Evolutionary conservation across 768 basidiomycete genomes (phyloP).

Genomic region (Tricholoma hemisulphureum): DNA sequence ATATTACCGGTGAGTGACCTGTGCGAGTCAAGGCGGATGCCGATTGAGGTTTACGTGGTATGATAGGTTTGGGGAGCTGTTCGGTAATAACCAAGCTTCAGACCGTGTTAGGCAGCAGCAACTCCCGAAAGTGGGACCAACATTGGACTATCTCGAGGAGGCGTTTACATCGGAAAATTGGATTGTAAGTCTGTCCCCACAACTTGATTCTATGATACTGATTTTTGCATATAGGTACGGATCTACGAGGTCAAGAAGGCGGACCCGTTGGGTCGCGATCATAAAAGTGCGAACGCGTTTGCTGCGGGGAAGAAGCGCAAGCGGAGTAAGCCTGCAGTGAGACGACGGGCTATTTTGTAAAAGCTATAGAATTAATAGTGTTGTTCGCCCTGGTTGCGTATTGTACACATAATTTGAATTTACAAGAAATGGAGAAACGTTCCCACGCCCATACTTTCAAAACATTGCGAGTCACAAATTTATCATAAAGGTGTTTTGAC

Average conservation of each 20-base stretch:
- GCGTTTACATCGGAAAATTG: conserved; percentile 99
- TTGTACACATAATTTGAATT: not conserved
- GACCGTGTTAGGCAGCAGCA: conserved; percentile 91
- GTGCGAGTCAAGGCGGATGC: not conserved
- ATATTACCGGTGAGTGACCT: conserved; percentile 71
- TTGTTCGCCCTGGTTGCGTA: not conserved
- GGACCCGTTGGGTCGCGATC: conserved; percentile 85
- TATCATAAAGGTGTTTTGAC: too few species aligned
- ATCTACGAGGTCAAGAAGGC: conserved; percentile 96
- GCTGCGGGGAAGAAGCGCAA: conserved; percentile 86
- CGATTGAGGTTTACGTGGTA: conserved; percentile 3
- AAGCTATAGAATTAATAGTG: not conserved
- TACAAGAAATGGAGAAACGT: too few species aligned
- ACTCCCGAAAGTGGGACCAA: conserved; percentile 74
- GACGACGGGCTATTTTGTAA: conserved; percentile 52
- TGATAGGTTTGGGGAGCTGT: conserved; percentile 80
- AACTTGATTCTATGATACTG: not conserved
- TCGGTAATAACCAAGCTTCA: conserved; percentile 62
- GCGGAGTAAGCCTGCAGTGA: conserved; percentile 64
- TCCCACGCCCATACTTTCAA: too few species aligned
- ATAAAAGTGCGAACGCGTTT: conserved; percentile 85
- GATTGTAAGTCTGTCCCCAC: conserved; percentile 64
- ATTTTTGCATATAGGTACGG: conserved; percentile 54
- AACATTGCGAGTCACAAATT: too few species aligned
- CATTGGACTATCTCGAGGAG: conserved; percentile 90